Conservation (phyloP, 768 basidiomycete species). For the Infundibulicybe gibba region DNA sequence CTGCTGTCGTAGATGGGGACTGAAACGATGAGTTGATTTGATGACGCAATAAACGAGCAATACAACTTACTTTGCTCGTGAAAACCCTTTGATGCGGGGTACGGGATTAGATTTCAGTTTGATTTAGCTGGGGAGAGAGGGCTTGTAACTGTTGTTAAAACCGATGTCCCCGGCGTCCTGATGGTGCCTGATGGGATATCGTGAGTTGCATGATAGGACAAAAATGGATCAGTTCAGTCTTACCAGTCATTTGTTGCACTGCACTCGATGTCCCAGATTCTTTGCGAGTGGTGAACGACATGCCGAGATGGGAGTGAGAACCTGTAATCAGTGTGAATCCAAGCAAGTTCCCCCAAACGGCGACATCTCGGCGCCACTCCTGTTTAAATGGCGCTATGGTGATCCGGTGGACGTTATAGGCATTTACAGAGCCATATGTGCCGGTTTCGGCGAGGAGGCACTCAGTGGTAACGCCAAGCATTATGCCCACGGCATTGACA, state of each 20-base stretch:
- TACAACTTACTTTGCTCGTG: no score
- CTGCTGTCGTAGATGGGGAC: no score
- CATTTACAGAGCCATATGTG: not conserved
- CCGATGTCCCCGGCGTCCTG: not conserved
- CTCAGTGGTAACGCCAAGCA: constrained; percentile 6
- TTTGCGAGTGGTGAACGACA: not conserved
- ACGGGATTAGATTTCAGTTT: no score
- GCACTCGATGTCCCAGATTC: not conserved
- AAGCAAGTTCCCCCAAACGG: constrained; percentile 4
- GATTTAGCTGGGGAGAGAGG: no score
- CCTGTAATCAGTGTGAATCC: constrained; percentile 2
- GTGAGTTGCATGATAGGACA: not conserved
- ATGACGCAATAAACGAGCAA: no score
- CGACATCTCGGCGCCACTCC: constrained; percentile 5
- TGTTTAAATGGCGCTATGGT: constrained; percentile 5
- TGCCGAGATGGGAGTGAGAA: not conserved
- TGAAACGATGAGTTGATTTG: no score
- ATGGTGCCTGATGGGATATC: no score
- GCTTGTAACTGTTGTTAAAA: not conserved
- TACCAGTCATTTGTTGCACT: not conserved
- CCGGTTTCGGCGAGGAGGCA: not conserved
- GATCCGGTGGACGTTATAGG: not conserved
- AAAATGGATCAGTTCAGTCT: not conserved
- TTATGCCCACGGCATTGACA: not conserved
- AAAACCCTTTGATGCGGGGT: no score